Evolutionary conservation across 331 rosid species (phyloP).

Genomic region (Malus hybrid): DNA sequence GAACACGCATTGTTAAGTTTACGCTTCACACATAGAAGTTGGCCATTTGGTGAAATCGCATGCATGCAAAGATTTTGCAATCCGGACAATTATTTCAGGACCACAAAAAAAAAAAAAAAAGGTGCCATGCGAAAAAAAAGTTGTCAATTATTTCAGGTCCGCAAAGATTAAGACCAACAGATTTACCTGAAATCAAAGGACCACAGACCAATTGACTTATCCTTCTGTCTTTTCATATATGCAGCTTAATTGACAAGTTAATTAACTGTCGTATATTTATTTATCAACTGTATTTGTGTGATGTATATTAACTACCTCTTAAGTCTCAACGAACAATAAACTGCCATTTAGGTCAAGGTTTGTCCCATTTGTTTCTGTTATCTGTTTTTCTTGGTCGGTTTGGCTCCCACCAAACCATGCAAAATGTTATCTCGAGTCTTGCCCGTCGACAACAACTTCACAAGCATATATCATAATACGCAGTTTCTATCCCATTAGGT

Average conservation of each 20-base stretch:
- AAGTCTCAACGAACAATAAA: not conserved
- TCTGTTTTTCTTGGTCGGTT: constrained; percentile 2
- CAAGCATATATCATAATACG: not conserved
- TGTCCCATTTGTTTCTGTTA: not conserved
- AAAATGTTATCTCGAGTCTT: not conserved
- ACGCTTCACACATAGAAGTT: not conserved
- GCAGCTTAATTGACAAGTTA: not conserved
- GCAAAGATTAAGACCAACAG: not conserved
- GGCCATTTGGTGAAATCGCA: not conserved
- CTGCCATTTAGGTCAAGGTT: not conserved
- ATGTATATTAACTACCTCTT: not conserved
- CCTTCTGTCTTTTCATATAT: not conserved
- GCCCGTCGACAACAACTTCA: not conserved
- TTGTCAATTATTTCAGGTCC: not conserved
- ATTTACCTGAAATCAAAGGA: not conserved
- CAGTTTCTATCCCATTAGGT: not conserved
- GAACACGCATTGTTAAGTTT: not conserved
- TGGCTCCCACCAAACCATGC: not conserved
- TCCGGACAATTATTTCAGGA: not conserved
- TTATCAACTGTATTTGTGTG: not conserved
- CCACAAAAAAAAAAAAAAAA: not conserved
- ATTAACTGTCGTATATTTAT: not conserved
- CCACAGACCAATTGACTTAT: not conserved
- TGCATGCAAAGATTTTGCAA: not conserved
- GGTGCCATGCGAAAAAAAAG: not conserved